phyloP scores from a whole-genome alignment of 208 protist species.

The Wallacemonas rigidus region DNA sequence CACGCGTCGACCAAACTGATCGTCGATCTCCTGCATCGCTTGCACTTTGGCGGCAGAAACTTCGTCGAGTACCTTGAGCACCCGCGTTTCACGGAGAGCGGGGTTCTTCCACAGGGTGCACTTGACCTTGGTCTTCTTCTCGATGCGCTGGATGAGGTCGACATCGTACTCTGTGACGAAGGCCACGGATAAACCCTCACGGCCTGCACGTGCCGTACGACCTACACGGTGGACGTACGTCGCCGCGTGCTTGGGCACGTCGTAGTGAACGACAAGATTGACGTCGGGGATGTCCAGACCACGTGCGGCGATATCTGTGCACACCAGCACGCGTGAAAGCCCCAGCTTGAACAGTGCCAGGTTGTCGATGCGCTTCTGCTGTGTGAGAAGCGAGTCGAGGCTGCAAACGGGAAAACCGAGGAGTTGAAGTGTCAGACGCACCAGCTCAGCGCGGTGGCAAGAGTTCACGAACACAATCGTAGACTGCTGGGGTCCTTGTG shows the following conservation, averaged over 20 bases:
- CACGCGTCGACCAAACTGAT: conserved; percentile 70
- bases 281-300: conserved; percentile 98
- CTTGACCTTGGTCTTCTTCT: conserved; percentile 40
- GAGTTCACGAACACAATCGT: conserved; percentile 90
- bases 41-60: conserved; percentile 81
- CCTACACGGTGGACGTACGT: conserved; percentile 98
- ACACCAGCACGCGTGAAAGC: conserved; percentile 86
- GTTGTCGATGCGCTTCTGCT: conserved; percentile 96
- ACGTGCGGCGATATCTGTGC: conserved; percentile 92
- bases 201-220: conserved; percentile 93
- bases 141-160: conserved; percentile 68
- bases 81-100: conserved; percentile 42
- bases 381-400: conserved; percentile 97
- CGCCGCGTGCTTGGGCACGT: conserved; percentile 94
- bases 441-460: conserved; percentile 81
- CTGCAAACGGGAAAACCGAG: conserved; percentile 96
- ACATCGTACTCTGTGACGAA: conserved; percentile 86
- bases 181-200: conserved; percentile 64
- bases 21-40: conserved; percentile 77
- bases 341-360: conserved; percentile 97
- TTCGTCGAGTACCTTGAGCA: conserved; percentile 78
- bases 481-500: conserved; percentile 57
- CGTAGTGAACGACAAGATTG: conserved; percentile 97
- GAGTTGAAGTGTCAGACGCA: conserved; percentile 85
- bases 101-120: conserved; percentile 57